Percentiles rank a stretch among this genome's conserved stretches.
Conservation (phyloP, 768 basidiomycete species). For the Brasilioporus rufonigricans region DNA sequence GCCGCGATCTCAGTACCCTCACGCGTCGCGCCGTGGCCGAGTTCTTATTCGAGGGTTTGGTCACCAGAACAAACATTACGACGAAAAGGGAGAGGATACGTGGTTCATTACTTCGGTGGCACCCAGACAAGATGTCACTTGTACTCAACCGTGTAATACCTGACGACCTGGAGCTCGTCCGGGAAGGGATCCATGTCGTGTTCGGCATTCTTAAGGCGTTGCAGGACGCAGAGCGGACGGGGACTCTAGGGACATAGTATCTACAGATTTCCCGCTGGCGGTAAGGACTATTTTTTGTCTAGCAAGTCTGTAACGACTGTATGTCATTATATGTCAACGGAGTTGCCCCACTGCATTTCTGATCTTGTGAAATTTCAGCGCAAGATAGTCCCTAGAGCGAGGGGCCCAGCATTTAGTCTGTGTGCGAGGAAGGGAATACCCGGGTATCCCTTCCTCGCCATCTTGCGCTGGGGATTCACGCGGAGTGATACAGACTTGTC, state of each 20-base stretch:
- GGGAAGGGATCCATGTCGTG: conserved; percentile 46
- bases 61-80: conserved; percentile 38
- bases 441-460: no score
- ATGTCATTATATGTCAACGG: neutral
- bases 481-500: no score
- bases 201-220: conserved; percentile 34
- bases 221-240: conserved; percentile 33
- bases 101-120: conserved; percentile 62
- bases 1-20: conserved; percentile 31
- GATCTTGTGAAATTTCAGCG: neutral
- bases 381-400: neutral
- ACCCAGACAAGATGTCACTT: conserved; percentile 59
- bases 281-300: neutral
- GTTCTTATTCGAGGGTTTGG: conserved; percentile 49
- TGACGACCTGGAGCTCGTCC: conserved; percentile 44
- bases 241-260: neutral
- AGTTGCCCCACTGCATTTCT: neutral
- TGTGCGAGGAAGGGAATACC: no score
- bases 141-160: conserved; percentile 43
- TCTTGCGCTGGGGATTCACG: no score
- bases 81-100: conserved; percentile 55
- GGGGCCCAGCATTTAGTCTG: no score
- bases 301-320: neutral
- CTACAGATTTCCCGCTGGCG: conserved; percentile 7
- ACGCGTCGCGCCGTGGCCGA: conserved; percentile 40